Conservation (phyloP, 108 stramenopile species). For the Skeletonema marinoi region DNA sequence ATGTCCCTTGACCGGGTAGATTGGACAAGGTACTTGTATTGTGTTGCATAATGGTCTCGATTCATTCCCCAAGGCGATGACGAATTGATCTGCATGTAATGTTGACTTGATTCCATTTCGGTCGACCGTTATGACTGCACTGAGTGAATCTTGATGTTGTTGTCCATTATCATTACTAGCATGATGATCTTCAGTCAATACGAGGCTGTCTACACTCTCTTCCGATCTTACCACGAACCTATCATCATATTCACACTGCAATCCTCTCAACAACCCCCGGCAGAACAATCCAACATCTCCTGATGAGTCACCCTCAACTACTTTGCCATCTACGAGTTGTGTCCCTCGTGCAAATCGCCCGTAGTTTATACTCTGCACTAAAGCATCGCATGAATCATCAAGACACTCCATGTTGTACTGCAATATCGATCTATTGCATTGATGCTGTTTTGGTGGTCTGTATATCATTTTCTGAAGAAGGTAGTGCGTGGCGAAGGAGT, state of each 20-base stretch:
- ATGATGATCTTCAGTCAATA: constrained; percentile 1
- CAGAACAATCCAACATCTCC: constrained; percentile 39
- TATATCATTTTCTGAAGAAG: constrained; percentile 29
- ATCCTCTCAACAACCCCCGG: constrained; percentile 6
- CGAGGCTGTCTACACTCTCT: constrained; percentile 16
- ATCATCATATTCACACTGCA: constrained; percentile 12
- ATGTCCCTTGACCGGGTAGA: constrained; percentile 40
- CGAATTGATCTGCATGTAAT: constrained; percentile 25
- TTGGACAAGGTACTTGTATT: constrained; percentile 28
- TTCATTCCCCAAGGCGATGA: constrained; percentile 27
- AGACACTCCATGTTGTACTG: constrained; percentile 44
- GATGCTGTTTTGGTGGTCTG: constrained; percentile 12
- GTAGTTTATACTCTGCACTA: constrained; percentile 39
- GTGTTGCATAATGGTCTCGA: constrained; percentile 30
- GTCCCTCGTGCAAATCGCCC: constrained; percentile 36
- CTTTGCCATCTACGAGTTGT: constrained; percentile 19
- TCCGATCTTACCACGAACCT: constrained; percentile 7
- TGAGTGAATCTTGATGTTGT: background rate
- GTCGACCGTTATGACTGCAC: constrained; percentile 26
- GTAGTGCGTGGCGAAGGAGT: constrained; percentile 31
- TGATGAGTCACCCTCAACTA: constrained; percentile 11
- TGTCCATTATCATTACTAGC: background rate
- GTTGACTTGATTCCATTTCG: constrained; percentile 11
- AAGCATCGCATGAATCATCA: constrained; percentile 32
- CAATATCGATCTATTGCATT: constrained; percentile 33